Base-by-base conservation (phyloP, 1,284 basidiomycete genomes). In the Apiotrichum gracile region DNA sequence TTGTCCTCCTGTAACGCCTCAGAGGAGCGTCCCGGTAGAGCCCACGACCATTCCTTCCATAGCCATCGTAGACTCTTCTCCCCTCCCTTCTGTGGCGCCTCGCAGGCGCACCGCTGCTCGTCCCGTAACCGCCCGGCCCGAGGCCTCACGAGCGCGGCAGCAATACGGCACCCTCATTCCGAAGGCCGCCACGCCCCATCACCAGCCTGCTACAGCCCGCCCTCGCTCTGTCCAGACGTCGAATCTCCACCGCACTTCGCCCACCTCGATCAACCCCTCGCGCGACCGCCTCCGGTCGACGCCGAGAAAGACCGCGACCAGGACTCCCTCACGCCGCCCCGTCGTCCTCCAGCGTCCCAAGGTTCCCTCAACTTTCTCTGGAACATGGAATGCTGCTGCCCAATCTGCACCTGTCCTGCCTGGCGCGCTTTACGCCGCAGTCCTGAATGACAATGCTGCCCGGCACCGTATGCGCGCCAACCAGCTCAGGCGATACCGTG, bases 241-340 rank as follows among this genome's bases (percentile, higher is more conserved):
- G 3, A 26, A 54, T 8, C 48, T 50, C 25, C 48, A 43, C 17
- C 48, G 48, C 33, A n/a, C n/a, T 7, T 45, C 42, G 7, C 43
- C 50, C 5, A 45, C 47, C 7, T 46, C 50, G 2, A 33, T 42
- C 9, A 25, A 41, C 5, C 35, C 54, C 2, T 37, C 43, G 5
- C 42, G 54, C 17, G 31, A 29, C 31, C 38, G 14, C 10, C 46
- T 42, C 19, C 50, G 50, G 5, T 19, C 22, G 12, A 21, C 19
- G 19, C 21, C 29, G 2, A n/a, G 43, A 8, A 19, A 31, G 16
- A 3, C 9, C 14, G 9, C 40, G 17, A 25, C 25, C 21, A 21
- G 37, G n/a, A n/a, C 9, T n/a, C 25, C 49, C 17, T 43, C 47
- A 1, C 46, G 29, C 10, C 46, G 52, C 6, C 52, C 41, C 1